Evolutionary conservation across 1,284 basidiomycete species (phyloP), one percentile per base, ranked within the genome.

Genomic region (Volvariella volvacea): DNA sequence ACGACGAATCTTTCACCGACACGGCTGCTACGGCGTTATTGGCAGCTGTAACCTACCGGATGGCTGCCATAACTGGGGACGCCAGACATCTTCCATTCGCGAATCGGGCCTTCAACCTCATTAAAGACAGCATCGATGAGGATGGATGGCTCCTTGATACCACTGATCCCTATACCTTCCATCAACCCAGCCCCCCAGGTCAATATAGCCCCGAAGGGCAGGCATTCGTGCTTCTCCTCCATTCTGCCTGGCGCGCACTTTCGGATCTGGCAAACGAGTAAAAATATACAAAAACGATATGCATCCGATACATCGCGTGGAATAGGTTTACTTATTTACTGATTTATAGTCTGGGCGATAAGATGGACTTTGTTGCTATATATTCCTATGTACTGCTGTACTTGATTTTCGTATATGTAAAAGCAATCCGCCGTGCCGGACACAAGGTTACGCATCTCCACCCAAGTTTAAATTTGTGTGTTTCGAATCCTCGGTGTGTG

Each of bases 221-320:
- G 60, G 78, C 78, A 3, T 88, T 89, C 54, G 70, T 83, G 7
- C 56, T 88, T 9, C 61, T 85, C 46, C 68, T 86, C 40, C 72
- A 85, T 52, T 65, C 81, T 1, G 82, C 83, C 3, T 77, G 73
- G 59, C 59, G 68, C 15, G 76, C 78, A 44, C 83, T 57, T 41
- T 45, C 44, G 14, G 25, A 28, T 6, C 6, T 28, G 25, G 25
- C 12, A n/a, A n/a, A n/a, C n/a, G n/a, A n/a, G n/a, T n/a, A n/a
- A n/a, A n/a, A n/a, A n/a, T n/a, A n/a, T n/a, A n/a, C n/a, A n/a
- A n/a, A n/a, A n/a, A n/a, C n/a, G n/a, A n/a, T n/a, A n/a, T n/a
- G n/a, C n/a, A n/a, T n/a, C n/a, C n/a, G n/a, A n/a, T n/a, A n/a
- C n/a, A n/a, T n/a, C n/a, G n/a, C n/a, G n/a, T n/a, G n/a, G n/a